Base-by-base conservation (phyloP, 169 alveolate genomes). In the Eimeria falciformis region DNA sequence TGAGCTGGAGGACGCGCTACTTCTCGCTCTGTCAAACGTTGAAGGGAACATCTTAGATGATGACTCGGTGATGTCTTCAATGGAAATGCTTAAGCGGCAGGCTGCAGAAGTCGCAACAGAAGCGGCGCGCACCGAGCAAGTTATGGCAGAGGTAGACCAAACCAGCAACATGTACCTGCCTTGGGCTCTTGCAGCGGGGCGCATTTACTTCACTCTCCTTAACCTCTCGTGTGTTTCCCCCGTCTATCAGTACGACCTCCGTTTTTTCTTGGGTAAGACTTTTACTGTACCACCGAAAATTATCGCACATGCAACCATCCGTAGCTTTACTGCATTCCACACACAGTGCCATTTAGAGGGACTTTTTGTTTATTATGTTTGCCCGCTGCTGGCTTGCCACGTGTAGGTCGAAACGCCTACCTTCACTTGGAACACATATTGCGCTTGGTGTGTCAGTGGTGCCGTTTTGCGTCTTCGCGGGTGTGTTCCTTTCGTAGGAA, bases 11-110 rank as follows among this genome's bases (percentile, higher is more conserved):
- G 99, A 98, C 86, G 95, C 98, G 65, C 96, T 99, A 37, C 96
- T 99, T 33, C 96, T 95, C 50, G 99, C 99, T 45, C 96, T 99
- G 18, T 97, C 99, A 62, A 97, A 98, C 91, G 98, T 97, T 37
- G 97, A 97, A 95, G 99, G 99, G 40, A 98, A 97, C 91, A 98
- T 98, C 81, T 94, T 98, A 46, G 99, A 99, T 91, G 99, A 94
- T 78, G 95, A 92, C 85, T 86, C 92, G 58, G 96, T 94, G 62
- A 83, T 94, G 47, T 91, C 95, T n/a, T 87, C 96, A 25, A 81
- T 97, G 95, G 98, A 95, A 85, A 96, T 95, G 82, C 96, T 98
- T 43, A 99, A 98, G 91, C 97, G 95, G 56, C 99, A 98, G 94
- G 98, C 99, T 1, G 98, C 98, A 27, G 98, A 97, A 46, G 97